Conservation (phyloP, 768 basidiomycete species). For the Russula earlei region DNA sequence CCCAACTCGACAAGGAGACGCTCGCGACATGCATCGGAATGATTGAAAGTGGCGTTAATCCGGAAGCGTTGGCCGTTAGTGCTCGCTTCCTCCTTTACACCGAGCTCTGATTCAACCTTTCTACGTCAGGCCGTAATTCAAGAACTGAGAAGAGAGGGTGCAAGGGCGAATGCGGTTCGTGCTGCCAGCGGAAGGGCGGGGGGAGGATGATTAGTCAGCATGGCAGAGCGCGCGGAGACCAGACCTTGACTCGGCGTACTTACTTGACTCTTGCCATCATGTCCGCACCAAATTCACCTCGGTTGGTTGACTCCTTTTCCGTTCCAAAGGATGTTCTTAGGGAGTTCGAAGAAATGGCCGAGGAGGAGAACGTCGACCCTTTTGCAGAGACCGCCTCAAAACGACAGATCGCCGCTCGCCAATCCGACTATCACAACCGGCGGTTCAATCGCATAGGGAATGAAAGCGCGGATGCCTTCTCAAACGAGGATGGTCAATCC, state of each 20-base stretch:
- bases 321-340: conserved; percentile 88
- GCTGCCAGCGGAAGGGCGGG: not conserved
- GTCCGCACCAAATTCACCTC: conserved; percentile 29
- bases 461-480: conserved; percentile 74
- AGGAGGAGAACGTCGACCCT: conserved; percentile 87
- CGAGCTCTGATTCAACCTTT: not conserved
- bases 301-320: conserved; percentile 85
- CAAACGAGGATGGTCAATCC: conserved; percentile 54
- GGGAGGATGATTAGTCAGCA: conserved; percentile 1
- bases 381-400: conserved; percentile 89
- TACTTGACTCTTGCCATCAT: conserved; percentile 12
- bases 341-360: conserved; percentile 89
- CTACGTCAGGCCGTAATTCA: conserved; percentile 14
- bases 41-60: conserved; percentile 90
- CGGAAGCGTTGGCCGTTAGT: conserved; percentile 82
- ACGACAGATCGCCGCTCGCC: conserved; percentile 87
- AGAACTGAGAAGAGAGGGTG: conserved; percentile 16
- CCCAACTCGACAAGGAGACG: conserved; percentile 81
- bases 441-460: conserved; percentile 79
- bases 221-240: not conserved
- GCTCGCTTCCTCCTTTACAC: not conserved
- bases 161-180: not conserved
- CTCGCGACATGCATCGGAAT: conserved; percentile 86
- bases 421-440: conserved; percentile 91
- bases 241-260: not conserved